Conservation (phyloP, 331 rosid genomes). For the Quercus lobata region DNA sequence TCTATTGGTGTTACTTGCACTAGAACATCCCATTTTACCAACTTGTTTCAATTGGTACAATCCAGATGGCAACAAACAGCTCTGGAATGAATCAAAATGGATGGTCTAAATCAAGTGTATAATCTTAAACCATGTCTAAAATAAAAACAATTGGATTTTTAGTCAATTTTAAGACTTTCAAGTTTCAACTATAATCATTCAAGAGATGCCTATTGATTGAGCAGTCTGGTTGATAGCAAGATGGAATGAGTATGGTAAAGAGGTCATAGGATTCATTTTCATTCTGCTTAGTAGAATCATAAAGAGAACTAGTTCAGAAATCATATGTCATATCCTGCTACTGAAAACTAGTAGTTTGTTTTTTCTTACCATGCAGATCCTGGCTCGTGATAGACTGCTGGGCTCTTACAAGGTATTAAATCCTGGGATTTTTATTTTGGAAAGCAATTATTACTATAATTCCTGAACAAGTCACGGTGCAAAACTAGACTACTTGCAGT, state of each 20-base stretch:
- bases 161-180: slow-evolving; percentile 1
- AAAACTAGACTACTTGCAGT: slow-evolving; percentile 14
- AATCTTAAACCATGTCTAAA: not conserved
- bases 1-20: not conserved
- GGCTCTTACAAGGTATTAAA: slow-evolving; percentile 91
- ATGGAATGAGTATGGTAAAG: slow-evolving; percentile 3
- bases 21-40: not conserved
- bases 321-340: slow-evolving; percentile 2
- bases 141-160: not conserved
- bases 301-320: not conserved
- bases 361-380: slow-evolving; percentile 46
- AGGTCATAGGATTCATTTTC: not conserved
- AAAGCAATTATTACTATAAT: not conserved
- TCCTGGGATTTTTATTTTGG: slow-evolving; percentile 9
- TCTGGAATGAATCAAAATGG: not conserved
- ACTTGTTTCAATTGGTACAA: not conserved
- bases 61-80: not conserved
- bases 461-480: slow-evolving; percentile 3
- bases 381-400: slow-evolving; percentile 96
- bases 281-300: not conserved
- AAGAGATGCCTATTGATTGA: not conserved
- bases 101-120: not conserved
- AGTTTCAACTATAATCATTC: not conserved
- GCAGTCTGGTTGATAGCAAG: not conserved
- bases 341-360: slow-evolving; percentile 23